Evolutionary conservation across 2,329 filamentous ascomycete genomes (phyloP), one percentile per base, ranked within the genome.

Genomic region (Bretziella fagacearum): DNA sequence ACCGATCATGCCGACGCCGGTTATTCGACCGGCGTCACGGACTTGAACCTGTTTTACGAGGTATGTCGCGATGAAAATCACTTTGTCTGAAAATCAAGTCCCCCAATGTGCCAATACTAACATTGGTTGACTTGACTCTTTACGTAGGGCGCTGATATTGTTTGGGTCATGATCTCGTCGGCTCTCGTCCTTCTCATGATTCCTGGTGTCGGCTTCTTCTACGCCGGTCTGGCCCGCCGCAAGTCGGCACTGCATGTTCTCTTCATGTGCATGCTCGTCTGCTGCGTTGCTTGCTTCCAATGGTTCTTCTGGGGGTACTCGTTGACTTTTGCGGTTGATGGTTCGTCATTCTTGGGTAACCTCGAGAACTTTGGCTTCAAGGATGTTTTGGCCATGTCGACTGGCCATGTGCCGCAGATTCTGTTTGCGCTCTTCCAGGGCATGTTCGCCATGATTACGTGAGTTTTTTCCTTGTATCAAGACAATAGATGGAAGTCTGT

Each of bases 231-330:
- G 13, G 84, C 86, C 13, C 79, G 85, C 48, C 77, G 86, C 61
- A 94, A 93, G 67, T 93, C 84, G 0, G 86, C 86, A 3, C 70
- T 94, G 47, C 84, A 84, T 15, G 71, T 94, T 52, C 81, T 93
- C 61, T 87, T 84, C 72, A 71, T 93, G 3, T 83, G 83, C 11
- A 74, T 93, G 66, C 80, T 93, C 66, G 79, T 83, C 13, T 74
- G 81, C 3, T 82, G 76, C 8, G 76, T 93, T 53, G 76, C 86
- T 51, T 79, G 77, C 43, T 93, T 93, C 64, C 84, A 93, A 59
- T 94, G 86, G 85, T 93, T 93, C 68, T 89, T 93, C 68, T 93
- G 85, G 85, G 85, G 85, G 41, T 93, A 89, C 63, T 89, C 82
- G 8, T 67, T 93, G 45, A 73, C 84, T 52, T 93, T 93, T 63